phyloP scores from a whole-genome alignment of 495 filamentous ascomycete genomes.

The Gamarada debralockiae region DNA sequence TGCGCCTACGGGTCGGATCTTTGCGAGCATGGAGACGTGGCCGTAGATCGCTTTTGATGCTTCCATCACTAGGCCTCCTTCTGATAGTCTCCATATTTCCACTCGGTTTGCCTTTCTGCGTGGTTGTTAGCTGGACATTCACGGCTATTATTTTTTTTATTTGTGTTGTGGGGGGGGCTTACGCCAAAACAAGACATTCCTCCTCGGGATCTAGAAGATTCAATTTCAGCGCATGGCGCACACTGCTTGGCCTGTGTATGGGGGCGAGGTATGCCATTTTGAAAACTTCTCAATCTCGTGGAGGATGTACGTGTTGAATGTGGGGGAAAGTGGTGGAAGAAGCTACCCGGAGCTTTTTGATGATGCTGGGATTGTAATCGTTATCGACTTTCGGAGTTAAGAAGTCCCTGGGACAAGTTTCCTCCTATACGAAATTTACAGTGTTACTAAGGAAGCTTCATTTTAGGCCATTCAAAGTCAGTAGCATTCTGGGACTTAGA shows the following conservation, averaged over 20 bases:
- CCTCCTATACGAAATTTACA: too few species aligned
- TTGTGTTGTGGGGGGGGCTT: conserved; percentile 36
- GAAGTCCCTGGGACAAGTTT: background rate
- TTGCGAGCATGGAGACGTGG: conserved; percentile 79
- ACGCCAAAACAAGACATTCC: conserved; percentile 85
- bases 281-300: background rate
- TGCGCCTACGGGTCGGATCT: conserved; percentile 68
- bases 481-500: too few species aligned
- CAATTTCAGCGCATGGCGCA: conserved; percentile 80
- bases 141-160: background rate
- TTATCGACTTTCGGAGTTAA: background rate
- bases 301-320: background rate
- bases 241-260: conserved; percentile 86
- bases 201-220: conserved; percentile 69
- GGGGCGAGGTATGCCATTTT: conserved; percentile 92
- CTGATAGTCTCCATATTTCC: conserved; percentile 66
- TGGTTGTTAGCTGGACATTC: conserved; percentile 8
- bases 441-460: too few species aligned
- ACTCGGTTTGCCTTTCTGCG: conserved; percentile 84
- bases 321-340: background rate
- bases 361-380: background rate
- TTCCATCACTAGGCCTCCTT: conserved; percentile 44
- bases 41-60: conserved; percentile 73
- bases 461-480: too few species aligned
- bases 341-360: background rate